Conservation (phyloP, 129 eudicot genomes). For the Artemisia argyi region DNA sequence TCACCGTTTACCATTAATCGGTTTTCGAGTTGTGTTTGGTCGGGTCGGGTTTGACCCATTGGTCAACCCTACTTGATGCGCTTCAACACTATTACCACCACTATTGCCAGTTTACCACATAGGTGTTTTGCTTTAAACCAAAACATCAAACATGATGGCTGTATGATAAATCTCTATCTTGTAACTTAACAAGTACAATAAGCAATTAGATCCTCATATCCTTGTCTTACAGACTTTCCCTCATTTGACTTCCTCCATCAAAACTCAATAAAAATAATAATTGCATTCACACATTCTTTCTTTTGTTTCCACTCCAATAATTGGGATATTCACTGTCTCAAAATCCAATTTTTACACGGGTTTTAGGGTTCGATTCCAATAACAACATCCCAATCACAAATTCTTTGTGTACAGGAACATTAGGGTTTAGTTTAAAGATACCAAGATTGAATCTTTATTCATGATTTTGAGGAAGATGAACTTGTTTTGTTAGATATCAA, state of each 20-base stretch:
- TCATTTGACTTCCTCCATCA: slow-evolving; percentile 1
- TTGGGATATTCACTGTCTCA: background rate
- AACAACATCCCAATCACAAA: background rate
- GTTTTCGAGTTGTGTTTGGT: no score
- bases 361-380: background rate
- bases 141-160: no score
- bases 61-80: no score
- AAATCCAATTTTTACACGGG: background rate
- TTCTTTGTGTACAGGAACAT: background rate
- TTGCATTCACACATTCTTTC: background rate
- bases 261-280: background rate
- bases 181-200: no score
- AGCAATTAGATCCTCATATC: background rate
- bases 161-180: no score
- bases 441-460: background rate
- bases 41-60: no score
- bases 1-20: no score
- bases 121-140: no score
- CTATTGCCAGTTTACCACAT: no score
- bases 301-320: background rate
- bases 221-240: background rate
- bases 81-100: no score
- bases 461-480: slow-evolving; percentile 10
- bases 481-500: slow-evolving; percentile 33
- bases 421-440: background rate